Percentiles rank a stretch among this genome's conserved stretches.
Conservation (phyloP, 1,284 basidiomycete genomes). For the Laetiporus sulphureus region DNA sequence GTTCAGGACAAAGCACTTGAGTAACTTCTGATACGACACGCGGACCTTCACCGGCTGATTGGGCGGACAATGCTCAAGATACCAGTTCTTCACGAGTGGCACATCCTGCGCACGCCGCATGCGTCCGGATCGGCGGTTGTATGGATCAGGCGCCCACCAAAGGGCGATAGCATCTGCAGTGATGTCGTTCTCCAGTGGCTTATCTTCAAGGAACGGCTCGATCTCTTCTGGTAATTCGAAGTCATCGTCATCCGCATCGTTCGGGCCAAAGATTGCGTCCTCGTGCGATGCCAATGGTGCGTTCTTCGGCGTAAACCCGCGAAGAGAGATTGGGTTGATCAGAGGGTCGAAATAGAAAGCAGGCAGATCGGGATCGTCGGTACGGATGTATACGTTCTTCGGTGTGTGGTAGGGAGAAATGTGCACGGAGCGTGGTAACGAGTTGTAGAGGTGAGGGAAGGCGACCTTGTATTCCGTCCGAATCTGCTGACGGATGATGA, state of each 20-base stretch:
- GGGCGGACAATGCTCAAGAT: conserved; percentile 96
- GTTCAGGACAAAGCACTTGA: conserved; percentile 96
- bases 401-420: conserved; percentile 91
- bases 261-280: conserved; percentile 84
- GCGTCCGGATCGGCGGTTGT: conserved; percentile 86
- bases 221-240: conserved; percentile 84
- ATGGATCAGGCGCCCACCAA: conserved; percentile 99
- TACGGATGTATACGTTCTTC: conserved; percentile 98
- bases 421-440: conserved; percentile 90
- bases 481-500: conserved; percentile 98
- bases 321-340: conserved; percentile 93
- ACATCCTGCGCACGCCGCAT: conserved; percentile 95
- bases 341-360: conserved; percentile 99
- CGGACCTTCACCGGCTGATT: conserved; percentile 97
- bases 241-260: conserved; percentile 79
- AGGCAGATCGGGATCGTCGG: conserved; percentile 98
- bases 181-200: conserved; percentile 82
- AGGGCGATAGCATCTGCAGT: conserved; percentile 97
- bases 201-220: conserved; percentile 79
- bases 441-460: conserved; percentile 99
- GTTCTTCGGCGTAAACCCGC: conserved; percentile 81
- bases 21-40: conserved; percentile 97
- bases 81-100: conserved; percentile 96
- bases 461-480: conserved; percentile 99
- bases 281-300: conserved; percentile 82